Evolutionary conservation across 345 rosid species (phyloP).

Genomic region (Citrus trifoliata): DNA sequence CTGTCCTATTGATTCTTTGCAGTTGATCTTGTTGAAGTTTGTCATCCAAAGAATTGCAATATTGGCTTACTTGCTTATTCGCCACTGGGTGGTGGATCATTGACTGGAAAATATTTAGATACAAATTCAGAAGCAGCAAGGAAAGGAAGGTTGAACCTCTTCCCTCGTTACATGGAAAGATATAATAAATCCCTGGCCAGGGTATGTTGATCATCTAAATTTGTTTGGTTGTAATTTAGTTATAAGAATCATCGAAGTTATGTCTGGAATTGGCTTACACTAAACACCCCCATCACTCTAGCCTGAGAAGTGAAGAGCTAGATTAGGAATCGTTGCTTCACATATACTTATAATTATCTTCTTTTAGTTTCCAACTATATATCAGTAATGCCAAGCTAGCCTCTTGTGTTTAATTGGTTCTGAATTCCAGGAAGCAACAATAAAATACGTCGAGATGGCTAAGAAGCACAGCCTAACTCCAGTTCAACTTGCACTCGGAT

Average conservation of each 20-base stretch:
- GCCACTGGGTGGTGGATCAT: slow-evolving; percentile 73
- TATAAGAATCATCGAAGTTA: not conserved
- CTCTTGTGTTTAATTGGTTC: not conserved
- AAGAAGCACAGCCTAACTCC: slow-evolving; percentile 73
- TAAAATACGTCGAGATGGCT: slow-evolving; percentile 56
- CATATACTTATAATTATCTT: not conserved
- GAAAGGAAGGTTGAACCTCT: slow-evolving; percentile 73
- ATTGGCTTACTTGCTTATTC: slow-evolving; percentile 84
- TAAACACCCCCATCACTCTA: not conserved
- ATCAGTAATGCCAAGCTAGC: not conserved
- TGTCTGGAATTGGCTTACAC: not conserved
- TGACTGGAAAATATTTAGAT: slow-evolving; percentile 74
- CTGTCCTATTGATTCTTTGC: slow-evolving; percentile 19
- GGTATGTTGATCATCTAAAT: slow-evolving; percentile 35
- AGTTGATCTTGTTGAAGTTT: slow-evolving; percentile 92
- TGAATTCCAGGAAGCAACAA: slow-evolving; percentile 66
- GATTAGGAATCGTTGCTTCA: not conserved
- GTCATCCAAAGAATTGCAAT: slow-evolving; percentile 83
- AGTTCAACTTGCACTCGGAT: slow-evolving; percentile 74
- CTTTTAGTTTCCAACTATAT: not conserved
- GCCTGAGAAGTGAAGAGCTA: not conserved
- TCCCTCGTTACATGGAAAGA: slow-evolving; percentile 92
- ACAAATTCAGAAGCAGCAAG: slow-evolving; percentile 56
- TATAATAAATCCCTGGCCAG: slow-evolving; percentile 59
- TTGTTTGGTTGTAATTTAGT: not conserved